Conservation (phyloP, 805 yeast species). For the Saccharomycopsis capsularis region DNA sequence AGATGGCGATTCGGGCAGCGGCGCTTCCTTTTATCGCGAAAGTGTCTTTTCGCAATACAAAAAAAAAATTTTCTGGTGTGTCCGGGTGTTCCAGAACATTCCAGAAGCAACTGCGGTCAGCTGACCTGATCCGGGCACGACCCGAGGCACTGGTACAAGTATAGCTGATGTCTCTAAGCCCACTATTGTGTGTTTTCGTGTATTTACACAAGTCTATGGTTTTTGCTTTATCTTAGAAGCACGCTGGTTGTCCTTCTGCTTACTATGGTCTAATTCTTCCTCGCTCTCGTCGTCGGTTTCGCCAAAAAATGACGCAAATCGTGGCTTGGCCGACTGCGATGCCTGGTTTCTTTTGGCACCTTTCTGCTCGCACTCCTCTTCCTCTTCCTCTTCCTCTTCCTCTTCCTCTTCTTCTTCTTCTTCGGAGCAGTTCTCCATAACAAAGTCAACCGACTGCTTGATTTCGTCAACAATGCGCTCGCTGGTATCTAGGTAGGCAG, state of each 20-base stretch:
- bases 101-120: no score
- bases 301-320: constrained; percentile 6
- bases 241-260: no score
- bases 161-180: no score
- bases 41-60: no score
- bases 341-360: constrained; percentile 1
- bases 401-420: constrained; percentile 5
- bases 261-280: background rate
- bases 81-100: constrained; percentile 9
- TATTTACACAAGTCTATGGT: no score
- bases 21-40: no score
- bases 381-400: constrained; percentile 6
- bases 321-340: constrained; percentile 14
- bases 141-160: no score
- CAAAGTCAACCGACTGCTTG: constrained; percentile 25
- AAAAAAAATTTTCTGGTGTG: constrained; percentile 7
- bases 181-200: no score
- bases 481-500: constrained; percentile 32
- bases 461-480: constrained; percentile 34
- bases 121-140: no score
- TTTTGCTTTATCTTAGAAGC: no score
- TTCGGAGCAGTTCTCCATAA: constrained; percentile 12
- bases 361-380: background rate
- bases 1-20: no score
- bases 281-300: constrained; percentile 1